Base-by-base conservation (phyloP, 2,329 filamentous ascomycete genomes). In the Pyrenochaeta sp. region DNA sequence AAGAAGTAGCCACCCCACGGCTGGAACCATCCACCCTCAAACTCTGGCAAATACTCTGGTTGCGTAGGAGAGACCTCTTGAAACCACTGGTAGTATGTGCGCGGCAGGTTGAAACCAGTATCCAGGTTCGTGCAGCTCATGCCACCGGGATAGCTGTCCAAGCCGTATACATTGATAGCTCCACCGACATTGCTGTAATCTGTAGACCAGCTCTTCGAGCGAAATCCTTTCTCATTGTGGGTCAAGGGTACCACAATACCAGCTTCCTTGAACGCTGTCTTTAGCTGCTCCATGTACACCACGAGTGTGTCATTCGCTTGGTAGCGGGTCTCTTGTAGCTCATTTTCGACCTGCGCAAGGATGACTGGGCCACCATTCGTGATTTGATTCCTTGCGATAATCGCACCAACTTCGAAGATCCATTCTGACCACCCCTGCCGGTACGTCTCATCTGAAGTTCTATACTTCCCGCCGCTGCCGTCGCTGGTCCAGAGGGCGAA, bases 31-130 rank as follows among this genome's bases (percentile, higher is more conserved):
- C 84, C 84, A 3, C 81, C 82, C 64, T 85, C 79, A 30, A 86
- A 85, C 64, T 85, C 85, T 5, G 84, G 80, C 0, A 86, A 66
- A 55, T 80, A 85, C 46, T 79, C 78, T 1, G 84, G 85, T 63
- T 86, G 84, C 1, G 83, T 84, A 47, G 73, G 82, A 0, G 83
- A 83, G 54, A 84, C 84, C 40, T 84, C 82, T n/a, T 80, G 77
- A 61, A 87, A 87, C 83, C 84, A 86, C 60, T 86, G 80, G 58
- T 83, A 83, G 63, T 86, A 87, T 5, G 79, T 85, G 27, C 83
- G 79, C 2, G 84, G 78, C 1, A 85, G 69, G 28, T 75, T 81
- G 64, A 85, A 86, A 0, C 83, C 84, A 6, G 76, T 73, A 44
- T 82, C 72, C 0, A 76, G 76, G 52, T 85, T 83, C 1, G 80